Base-by-base conservation (phyloP, 257 asterid species). In the Eucommia ulmoides region DNA sequence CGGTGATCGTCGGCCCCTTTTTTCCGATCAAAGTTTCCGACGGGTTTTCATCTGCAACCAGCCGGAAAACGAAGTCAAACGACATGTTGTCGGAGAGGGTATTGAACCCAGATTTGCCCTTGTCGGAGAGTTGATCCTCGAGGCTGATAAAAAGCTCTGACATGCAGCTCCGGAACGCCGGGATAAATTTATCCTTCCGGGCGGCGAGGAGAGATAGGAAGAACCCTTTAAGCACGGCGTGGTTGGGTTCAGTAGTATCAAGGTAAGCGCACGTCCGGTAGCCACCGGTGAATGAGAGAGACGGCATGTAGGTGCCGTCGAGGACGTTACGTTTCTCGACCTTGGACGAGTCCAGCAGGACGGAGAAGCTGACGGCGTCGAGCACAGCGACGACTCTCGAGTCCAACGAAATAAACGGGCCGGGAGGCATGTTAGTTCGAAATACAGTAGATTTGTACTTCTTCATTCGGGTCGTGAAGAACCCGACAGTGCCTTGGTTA, bases 361-460 rank as follows among this genome's bases (percentile, higher is more conserved):
- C 20, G 2, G 91, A 93, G 15, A 83, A 88, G 22, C 92, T 83
- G 54, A 79, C 83, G 1, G 85, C 97, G 71, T 88, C 97, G 56
- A 82, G 93, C 24, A 88, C 47, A 1, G 69, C 91, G 56, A 83
- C 64, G 69, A 88, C 97, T 64, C 77, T 88, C 0, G 95, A 68
- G 57, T 65, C 49, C 63, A 47, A 66, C 5, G 97, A 73, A 41
- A 88, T 77, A 58, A 79, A 59, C 0, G 95, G 93, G 1, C 95
- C 97, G 3, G 97, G 97, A 18, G 97, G 97, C 97, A 88, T 88
- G 63, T 88, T 88, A 10, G 83, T 63, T 15, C 75, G 25, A 71
- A 84, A 88, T 3, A 88, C 88, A 0, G 97, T 88, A 12, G 97
- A 86, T 3, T 74, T 59, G 62, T 82, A 57, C 22, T 78, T 82